Evolutionary conservation across 2,329 filamentous ascomycete species (phyloP).

Genomic region (Trichoderma harzianum): DNA sequence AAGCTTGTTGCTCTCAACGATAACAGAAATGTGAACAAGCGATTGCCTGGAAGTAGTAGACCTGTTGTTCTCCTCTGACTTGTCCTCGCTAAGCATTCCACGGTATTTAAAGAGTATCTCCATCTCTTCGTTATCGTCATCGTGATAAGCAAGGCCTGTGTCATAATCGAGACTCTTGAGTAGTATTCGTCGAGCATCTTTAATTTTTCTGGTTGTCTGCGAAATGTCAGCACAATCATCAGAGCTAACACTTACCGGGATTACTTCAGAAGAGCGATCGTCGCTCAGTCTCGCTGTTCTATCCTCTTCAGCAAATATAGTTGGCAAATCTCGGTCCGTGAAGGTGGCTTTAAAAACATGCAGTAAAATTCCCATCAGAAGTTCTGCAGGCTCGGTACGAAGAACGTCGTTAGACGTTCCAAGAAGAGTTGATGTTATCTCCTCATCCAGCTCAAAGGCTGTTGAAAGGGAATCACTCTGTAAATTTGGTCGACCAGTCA

Average conservation of each 20-base stretch:
- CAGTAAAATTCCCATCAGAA: not conserved
- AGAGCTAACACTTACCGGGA: not conserved
- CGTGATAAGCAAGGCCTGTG: not conserved
- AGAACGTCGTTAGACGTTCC: not conserved
- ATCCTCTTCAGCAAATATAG: not conserved
- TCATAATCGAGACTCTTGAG: not conserved
- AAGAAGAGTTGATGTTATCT: not conserved
- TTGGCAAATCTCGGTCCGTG: not conserved
- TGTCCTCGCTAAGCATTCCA: not conserved
- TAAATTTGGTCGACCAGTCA: not conserved
- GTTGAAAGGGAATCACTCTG: not conserved
- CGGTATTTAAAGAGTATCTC: not conserved
- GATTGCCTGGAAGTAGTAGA: not conserved
- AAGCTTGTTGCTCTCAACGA: not conserved
- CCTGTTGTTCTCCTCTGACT: not conserved
- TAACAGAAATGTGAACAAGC: not conserved
- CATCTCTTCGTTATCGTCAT: not conserved
- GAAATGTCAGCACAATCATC: not conserved
- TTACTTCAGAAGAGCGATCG: not conserved
- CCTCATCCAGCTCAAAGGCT: not conserved
- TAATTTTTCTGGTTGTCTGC: not conserved
- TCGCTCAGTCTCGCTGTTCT: not conserved
- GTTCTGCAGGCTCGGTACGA: not conserved
- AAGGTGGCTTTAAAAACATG: not conserved
- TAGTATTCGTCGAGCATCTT: not conserved